Conservation (phyloP, 352 stramenopile genomes). For the Globisporangium takayamanum region DNA sequence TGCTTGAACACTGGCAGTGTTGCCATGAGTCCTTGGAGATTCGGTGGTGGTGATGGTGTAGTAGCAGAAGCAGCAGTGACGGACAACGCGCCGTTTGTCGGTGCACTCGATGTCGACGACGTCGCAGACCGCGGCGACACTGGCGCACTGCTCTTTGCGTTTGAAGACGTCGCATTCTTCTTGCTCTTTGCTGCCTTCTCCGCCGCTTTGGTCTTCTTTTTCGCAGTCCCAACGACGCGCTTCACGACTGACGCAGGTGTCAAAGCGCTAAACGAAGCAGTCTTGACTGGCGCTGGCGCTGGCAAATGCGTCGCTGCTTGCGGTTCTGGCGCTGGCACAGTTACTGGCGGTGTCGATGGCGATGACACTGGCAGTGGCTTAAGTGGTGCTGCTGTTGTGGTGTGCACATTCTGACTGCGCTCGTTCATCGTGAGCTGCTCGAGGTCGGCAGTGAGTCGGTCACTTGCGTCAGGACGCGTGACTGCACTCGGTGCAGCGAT, state of each 20-base stretch:
- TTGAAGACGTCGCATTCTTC: too few relatives aligned
- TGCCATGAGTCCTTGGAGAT: constrained; percentile 42
- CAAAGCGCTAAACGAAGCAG: not conserved
- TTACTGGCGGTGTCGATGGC: not conserved
- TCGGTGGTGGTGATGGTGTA: constrained; percentile 13
- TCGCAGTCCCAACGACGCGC: not conserved
- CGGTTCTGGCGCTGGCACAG: not conserved
- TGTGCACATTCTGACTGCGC: too few relatives aligned
- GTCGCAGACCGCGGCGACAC: too few relatives aligned
- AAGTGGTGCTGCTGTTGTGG: too few relatives aligned
- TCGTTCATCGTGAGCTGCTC: too few relatives aligned
- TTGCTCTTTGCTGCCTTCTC: not conserved
- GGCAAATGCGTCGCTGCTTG: not conserved
- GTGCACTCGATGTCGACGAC: too few relatives aligned
- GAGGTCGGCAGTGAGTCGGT: too few relatives aligned
- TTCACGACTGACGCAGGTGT: not conserved
- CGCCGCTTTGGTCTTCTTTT: not conserved
- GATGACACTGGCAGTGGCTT: too few relatives aligned
- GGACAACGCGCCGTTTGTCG: not conserved
- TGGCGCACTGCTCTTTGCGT: too few relatives aligned
- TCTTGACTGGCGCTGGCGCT: not conserved
- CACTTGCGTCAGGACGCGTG: too few relatives aligned
- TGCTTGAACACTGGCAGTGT: constrained; percentile 86
- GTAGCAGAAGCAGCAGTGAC: not conserved
- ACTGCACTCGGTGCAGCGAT: too few relatives aligned